Evolutionary conservation across 1,284 basidiomycete genomes (phyloP).

Genomic region (Papiliotrema flavescens): DNA sequence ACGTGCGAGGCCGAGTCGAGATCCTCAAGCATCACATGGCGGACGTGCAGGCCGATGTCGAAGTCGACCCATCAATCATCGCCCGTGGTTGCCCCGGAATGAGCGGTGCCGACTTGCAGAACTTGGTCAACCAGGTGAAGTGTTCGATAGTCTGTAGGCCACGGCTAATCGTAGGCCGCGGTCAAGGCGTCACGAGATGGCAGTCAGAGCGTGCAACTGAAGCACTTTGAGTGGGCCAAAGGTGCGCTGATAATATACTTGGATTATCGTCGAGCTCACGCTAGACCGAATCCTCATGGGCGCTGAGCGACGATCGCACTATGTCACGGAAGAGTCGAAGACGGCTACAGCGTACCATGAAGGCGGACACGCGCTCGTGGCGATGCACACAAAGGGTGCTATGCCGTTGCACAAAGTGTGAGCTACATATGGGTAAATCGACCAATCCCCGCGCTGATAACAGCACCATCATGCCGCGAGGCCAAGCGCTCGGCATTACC

Average conservation of each 20-base stretch:
- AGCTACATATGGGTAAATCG: slow-evolving; percentile 1
- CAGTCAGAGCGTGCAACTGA: slow-evolving; percentile 63
- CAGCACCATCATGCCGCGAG: slow-evolving; percentile 82
- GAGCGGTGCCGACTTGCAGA: slow-evolving; percentile 78
- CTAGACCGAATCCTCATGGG: slow-evolving; percentile 93
- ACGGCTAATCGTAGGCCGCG: slow-evolving; percentile 61
- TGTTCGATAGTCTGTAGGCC: slow-evolving; percentile 5
- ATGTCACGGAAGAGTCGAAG: slow-evolving; percentile 79
- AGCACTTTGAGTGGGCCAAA: slow-evolving; percentile 93
- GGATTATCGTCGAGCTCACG: not conserved
- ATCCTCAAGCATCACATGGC: slow-evolving; percentile 87
- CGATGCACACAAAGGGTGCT: slow-evolving; percentile 84
- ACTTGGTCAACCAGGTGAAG: slow-evolving; percentile 70
- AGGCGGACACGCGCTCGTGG: slow-evolving; percentile 88
- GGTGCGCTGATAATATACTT: slow-evolving; percentile 49
- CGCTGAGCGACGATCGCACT: slow-evolving; percentile 81
- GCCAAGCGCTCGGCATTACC: slow-evolving; percentile 85
- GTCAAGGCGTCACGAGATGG: slow-evolving; percentile 85
- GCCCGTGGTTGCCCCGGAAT: slow-evolving; percentile 76
- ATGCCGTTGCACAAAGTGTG: slow-evolving; percentile 89
- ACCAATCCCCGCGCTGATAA: slow-evolving; percentile 3
- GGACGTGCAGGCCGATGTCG: slow-evolving; percentile 64
- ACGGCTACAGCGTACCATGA: slow-evolving; percentile 91
- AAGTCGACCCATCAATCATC: slow-evolving; percentile 76
- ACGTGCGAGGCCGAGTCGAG: slow-evolving; percentile 75